These are phyloP conservation scores for Picea glauca DNA, from an alignment of 75 land plant genomes.

Conservation along the genomic window DNA sequence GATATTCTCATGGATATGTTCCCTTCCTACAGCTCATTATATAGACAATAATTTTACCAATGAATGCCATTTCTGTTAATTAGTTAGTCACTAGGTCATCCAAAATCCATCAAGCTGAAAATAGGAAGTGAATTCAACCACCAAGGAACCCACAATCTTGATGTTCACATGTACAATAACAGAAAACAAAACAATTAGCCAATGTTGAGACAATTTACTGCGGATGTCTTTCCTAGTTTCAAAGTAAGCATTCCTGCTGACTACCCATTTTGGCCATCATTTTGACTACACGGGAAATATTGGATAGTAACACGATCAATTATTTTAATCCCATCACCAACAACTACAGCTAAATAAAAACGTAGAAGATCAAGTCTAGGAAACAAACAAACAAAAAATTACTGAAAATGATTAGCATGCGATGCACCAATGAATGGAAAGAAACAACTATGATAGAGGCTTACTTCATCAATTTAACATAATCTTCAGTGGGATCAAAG, in stretches of 20 bases:
- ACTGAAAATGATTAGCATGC: background rate
- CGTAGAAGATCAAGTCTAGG: background rate
- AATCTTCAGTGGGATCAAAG: slow-evolving; percentile 88
- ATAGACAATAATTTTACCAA: background rate
- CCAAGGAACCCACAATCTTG: background rate
- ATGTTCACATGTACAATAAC: background rate
- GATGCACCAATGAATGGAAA: background rate
- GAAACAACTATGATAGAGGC: background rate
- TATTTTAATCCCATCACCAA: no score
- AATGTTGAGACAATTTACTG: background rate
- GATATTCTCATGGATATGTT: no score
- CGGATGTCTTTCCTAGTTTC: background rate
- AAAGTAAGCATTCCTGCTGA: background rate
- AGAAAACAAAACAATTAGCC: background rate
- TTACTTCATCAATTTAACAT: slow-evolving; percentile 99
- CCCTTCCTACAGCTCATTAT: no score
- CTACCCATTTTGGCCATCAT: background rate
- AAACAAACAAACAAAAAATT: background rate
- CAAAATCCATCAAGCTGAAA: background rate
- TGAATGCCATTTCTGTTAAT: background rate
- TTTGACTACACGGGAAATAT: background rate
- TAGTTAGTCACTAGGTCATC: background rate
- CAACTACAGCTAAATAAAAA: no score
- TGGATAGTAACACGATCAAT: no score
- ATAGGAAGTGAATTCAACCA: background rate